Base-by-base conservation (phyloP, 2,329 filamentous ascomycete species). In the Zymoseptoria passerinii region DNA sequence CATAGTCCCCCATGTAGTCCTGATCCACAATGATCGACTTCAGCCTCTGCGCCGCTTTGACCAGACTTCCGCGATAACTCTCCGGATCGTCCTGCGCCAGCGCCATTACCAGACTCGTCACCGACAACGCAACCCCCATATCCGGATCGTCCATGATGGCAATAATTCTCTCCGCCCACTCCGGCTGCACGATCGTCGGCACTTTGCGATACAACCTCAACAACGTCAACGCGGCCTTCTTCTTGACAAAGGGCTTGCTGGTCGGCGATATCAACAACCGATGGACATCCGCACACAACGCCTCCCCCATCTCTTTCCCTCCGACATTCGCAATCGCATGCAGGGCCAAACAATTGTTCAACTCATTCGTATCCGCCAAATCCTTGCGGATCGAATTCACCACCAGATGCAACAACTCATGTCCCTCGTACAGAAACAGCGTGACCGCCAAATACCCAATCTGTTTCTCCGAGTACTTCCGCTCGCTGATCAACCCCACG, bases 331-430 rank as follows among this genome's bases (percentile, higher is more conserved):
- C 94, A 74, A 99, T 97, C 16, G 94, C 95, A 77, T 99, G 95
- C 62, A 99, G 78, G 13, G 94, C 94, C 68, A 99, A 77, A 70
- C 94, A 99, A 75, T 99, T 99, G 79, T 95, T 95, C 61, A 99
- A 81, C 77, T 99, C 94, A 75, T 97, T 96, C 73, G 95, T 85
- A 73, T 97, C 92, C 67, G 94, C 78, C 56, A 99, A 76, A 70
- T 99, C 94, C 74, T 99, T 99, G 60, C 94, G 84, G 77, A 99
- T 97, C 72, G 92, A 97, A 78, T 99, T 99, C 69, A 99, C 92
- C 29, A 99, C 94, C 66, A 99, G 77, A 74, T 97, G 94, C 63
- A 99, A 78, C 63, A 99, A 81, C 75, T 99, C 94, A 77, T 99
- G 94, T 74, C 95, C 86, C 76, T 99, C 94, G 75, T 99, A 94